Base-by-base conservation (phyloP, 768 basidiomycete species). In the Goffeauzyma gilvescens region DNA sequence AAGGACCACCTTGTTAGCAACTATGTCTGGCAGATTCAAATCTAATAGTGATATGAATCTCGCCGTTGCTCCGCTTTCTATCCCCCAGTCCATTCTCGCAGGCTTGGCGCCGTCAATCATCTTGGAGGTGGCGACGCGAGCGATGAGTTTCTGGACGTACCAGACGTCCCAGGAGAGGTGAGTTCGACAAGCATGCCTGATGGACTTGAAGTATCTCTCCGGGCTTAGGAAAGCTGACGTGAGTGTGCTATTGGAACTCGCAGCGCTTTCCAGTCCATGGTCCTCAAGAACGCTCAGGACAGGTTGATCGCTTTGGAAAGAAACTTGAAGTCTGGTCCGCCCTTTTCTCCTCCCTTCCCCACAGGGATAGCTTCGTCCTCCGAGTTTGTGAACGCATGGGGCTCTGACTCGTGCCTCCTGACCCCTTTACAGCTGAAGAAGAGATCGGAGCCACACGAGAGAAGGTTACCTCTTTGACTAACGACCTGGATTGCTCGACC, bases 131-230 rank as follows among this genome's bases (percentile, higher is more conserved):
- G 50, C 54, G 0, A 35, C 48, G 6, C 45, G 52, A 25, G 47
- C 51, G 14, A 46, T 56, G 42, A 44, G 46, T 30, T 56, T 56
- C 37, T 56, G 55, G 55, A 46, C 52, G 10, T 56, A 56, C 38
- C 55, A 56, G 42, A 51, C 49, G 15, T 50, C 52, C 0, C 48
- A 51, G 40, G 55, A 56, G 32, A 42, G 45, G 55, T 56, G 21
- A 42, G 48, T 46, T 9, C 25, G 1, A 13, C 26, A 30, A 41
- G 31, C 12, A 2, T 37, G 12, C 23, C 46, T 13, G 41, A 4
- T 6, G 3, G 12, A n/a, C n/a, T 12, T 18, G 17, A 10, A 17
- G 33, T 17, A 17, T 18, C 8, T n/a, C n/a, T 30, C 9, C 28
- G 9, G n/a, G 9, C n/a, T 30, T n/a, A 5, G 12, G 21, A n/a